Evolutionary conservation across 805 yeast species (phyloP).

Genomic region (Kregervanrija pseudodelftensis): DNA sequence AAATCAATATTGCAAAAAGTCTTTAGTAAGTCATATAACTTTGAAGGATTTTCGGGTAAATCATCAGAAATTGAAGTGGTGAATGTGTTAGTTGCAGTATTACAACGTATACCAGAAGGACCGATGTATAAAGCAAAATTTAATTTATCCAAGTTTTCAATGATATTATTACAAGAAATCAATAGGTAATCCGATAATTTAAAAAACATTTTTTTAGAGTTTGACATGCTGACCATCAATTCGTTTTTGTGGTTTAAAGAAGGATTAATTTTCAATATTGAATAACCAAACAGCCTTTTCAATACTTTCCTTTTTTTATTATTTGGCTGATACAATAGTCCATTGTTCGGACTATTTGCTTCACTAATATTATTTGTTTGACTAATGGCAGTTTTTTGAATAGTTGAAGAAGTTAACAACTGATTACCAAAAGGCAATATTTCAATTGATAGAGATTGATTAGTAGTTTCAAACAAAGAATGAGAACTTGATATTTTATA

Average conservation of each 20-base stretch:
- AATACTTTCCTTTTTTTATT: slow-evolving; percentile 3
- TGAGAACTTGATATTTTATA: slow-evolving; percentile 17
- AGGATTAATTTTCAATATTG: slow-evolving; percentile 39
- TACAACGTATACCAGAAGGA: slow-evolving; percentile 50
- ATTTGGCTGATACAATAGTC: no score
- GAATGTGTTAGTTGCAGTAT: slow-evolving; percentile 20
- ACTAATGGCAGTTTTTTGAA: slow-evolving; percentile 10
- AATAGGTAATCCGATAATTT: slow-evolving; percentile 13
- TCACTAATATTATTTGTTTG: neutral
- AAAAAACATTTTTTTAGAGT: slow-evolving; percentile 14
- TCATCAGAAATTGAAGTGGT: slow-evolving; percentile 27
- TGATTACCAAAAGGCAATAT: slow-evolving; percentile 47
- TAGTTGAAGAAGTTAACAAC: slow-evolving; percentile 25
- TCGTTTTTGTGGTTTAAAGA: slow-evolving; percentile 41
- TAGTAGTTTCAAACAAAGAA: slow-evolving; percentile 12
- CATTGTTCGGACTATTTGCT: neutral
- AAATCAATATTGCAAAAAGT: slow-evolving; percentile 27
- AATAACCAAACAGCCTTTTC: slow-evolving; percentile 12
- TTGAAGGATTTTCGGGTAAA: slow-evolving; percentile 36
- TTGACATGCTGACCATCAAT: slow-evolving; percentile 30
- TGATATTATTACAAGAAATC: slow-evolving; percentile 4
- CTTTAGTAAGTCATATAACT: slow-evolving; percentile 30
- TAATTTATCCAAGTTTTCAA: slow-evolving; percentile 5
- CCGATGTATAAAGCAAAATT: slow-evolving; percentile 39
- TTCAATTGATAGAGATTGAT: slow-evolving; percentile 24